Base-by-base conservation (phyloP, 1,284 basidiomycete genomes). In the Heterobasidion occidentale region DNA sequence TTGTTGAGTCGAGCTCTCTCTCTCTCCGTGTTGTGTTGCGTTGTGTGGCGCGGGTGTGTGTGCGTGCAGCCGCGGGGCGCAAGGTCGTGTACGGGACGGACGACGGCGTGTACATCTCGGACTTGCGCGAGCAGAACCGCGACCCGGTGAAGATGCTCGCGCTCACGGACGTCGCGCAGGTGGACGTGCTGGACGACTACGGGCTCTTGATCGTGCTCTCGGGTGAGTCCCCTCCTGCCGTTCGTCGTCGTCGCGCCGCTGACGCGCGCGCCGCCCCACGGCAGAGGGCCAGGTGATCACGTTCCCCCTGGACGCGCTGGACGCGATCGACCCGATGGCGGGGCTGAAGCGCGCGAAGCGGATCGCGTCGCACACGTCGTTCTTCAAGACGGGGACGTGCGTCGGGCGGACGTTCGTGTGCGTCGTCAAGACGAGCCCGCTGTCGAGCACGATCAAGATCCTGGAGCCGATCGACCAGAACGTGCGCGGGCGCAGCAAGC, bases 401-500 rank as follows among this genome's bases (percentile, higher is more conserved):
- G 78, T 99, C 27, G 93, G 92, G 14, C 85, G 90, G 60, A 94
- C 93, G n/a, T 80, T 99, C 7, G 94, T 99, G 35, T 99, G 97
- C 67, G 91, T 99, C 48, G 96, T 99, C 70, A 99, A 99, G 74
- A 92, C 93, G 6, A 92, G 87, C 60, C 90, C 94, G 52, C 76
- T 98, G 51, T 97, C 93, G 20, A 97, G 92, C 64, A 99, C 96
- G 36, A 98, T 99, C 80, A 99, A 98, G 79, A 90, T 92, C 1
- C 78, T 99, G 58, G 97, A 99, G 67, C 96, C 97, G 1, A 93
- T 98, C 61, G 96, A 98, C 66, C 90, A 93, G 72, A 89, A 83
- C 60, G 74, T 88, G 56, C 84, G 92, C 36, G 88, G 88, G 8
- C 81, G 90, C 65, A 86, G 82, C 63, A 98, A 98, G 75, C 90